Evolutionary conservation across 2,329 filamentous ascomycete genomes (phyloP).

Genomic region (Exophiala bonariae): DNA sequence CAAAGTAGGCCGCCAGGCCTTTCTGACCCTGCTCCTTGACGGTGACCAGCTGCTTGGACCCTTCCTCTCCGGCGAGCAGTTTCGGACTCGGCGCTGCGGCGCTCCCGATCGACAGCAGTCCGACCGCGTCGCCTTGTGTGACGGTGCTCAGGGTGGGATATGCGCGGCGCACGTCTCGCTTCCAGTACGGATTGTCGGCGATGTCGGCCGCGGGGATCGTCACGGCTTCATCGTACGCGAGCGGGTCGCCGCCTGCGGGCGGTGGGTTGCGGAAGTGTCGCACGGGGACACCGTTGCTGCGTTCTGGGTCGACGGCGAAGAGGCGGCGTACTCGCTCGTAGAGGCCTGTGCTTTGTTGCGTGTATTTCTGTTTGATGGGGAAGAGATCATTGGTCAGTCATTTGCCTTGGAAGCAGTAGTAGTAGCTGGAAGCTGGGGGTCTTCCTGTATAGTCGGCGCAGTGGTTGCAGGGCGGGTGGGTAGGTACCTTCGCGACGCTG

Average conservation of each 20-base stretch:
- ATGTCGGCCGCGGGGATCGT: slow-evolving; percentile 83
- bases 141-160: slow-evolving; percentile 82
- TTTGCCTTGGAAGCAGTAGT: background rate
- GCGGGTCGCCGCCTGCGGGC: slow-evolving; percentile 70
- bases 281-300: slow-evolving; percentile 87
- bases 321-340: slow-evolving; percentile 80
- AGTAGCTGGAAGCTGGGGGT: background rate
- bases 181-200: slow-evolving; percentile 94
- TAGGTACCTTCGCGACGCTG: slow-evolving; percentile 17
- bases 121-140: slow-evolving; percentile 80
- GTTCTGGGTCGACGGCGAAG: slow-evolving; percentile 79
- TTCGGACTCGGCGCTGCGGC: slow-evolving; percentile 78
- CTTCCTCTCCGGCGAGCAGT: slow-evolving; percentile 68
- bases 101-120: slow-evolving; percentile 81
- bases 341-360: slow-evolving; percentile 82
- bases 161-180: slow-evolving; percentile 79
- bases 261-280: slow-evolving; percentile 92
- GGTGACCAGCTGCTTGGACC: slow-evolving; percentile 71
- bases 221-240: slow-evolving; percentile 76
- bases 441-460: background rate
- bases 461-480: background rate
- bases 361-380: slow-evolving; percentile 75
- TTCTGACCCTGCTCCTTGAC: slow-evolving; percentile 73
- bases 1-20: slow-evolving; percentile 72
- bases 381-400: background rate